Evolutionary conservation across 306 rosid species (phyloP).

Genomic region (Cicer arietinum): DNA sequence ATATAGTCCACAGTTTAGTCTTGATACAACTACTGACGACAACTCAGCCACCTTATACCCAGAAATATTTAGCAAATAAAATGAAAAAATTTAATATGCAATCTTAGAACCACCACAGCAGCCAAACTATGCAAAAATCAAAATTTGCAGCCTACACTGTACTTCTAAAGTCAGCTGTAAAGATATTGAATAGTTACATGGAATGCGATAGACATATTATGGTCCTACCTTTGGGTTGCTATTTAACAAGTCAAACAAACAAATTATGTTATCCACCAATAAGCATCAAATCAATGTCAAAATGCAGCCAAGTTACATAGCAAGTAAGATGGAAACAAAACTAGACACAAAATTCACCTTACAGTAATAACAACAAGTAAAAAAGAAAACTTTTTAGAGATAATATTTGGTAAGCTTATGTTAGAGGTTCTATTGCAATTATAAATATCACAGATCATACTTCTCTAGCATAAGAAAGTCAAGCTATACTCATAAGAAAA

Average conservation of each 20-base stretch:
- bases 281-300: constrained; percentile 11
- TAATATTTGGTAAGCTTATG: neutral
- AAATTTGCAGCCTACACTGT: neutral
- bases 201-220: neutral
- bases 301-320: constrained; percentile 12
- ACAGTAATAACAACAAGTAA: neutral
- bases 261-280: constrained; percentile 19
- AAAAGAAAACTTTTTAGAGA: neutral
- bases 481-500: neutral
- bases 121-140: constrained; percentile 29
- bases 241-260: constrained; percentile 23
- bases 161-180: neutral
- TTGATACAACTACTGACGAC: constrained; percentile 18
- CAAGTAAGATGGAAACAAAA: constrained; percentile 17
- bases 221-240: neutral
- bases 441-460: neutral
- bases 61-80: constrained; percentile 20
- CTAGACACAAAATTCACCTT: constrained; percentile 8
- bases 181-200: neutral
- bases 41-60: neutral
- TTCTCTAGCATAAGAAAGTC: neutral
- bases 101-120: constrained; percentile 20
- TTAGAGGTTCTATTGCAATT: neutral
- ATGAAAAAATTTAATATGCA: neutral
- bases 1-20: constrained; percentile 6